These are phyloP conservation scores for Paraphoma chrysanthemicola DNA, from an alignment of 2,329 filamentous ascomycete genomes.

Conservation along the genomic window DNA sequence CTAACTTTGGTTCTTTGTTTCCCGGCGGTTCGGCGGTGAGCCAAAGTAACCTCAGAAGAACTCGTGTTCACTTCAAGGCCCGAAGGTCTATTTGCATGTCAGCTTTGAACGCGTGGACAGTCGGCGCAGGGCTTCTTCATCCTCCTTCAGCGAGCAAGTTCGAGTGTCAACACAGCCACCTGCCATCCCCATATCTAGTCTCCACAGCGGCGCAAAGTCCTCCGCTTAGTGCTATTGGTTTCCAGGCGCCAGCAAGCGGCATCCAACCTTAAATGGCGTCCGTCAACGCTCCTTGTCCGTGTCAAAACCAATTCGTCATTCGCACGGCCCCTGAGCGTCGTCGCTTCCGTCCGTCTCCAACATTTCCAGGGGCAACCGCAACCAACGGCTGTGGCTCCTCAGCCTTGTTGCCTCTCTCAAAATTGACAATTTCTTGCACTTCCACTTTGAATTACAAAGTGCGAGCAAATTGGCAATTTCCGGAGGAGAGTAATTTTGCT, in stretches of 20 bases:
- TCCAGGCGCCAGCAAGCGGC: slow-evolving; percentile 2
- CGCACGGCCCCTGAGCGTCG: slow-evolving; percentile 3
- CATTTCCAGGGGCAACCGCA: slow-evolving; percentile 4
- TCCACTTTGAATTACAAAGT: background rate
- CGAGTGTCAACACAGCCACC: slow-evolving; percentile 2
- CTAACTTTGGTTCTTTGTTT: background rate
- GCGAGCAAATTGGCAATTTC: slow-evolving; percentile 6
- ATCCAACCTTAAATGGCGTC: background rate
- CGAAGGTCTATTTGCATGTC: background rate
- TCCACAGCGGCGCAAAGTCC: background rate
- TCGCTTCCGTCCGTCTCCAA: slow-evolving; percentile 1
- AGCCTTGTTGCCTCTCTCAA: background rate
- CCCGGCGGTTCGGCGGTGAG: background rate
- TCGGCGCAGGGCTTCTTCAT: background rate
- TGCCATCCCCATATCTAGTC: background rate
- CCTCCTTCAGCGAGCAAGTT: background rate
- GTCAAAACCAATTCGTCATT: slow-evolving; percentile 8
- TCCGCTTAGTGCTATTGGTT: slow-evolving; percentile 7
- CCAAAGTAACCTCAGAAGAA: background rate
- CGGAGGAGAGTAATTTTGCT: background rate
- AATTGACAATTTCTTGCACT: slow-evolving; percentile 4
- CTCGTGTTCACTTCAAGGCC: background rate
- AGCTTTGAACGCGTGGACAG: background rate
- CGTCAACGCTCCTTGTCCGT: slow-evolving; percentile 5
- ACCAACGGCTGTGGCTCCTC: slow-evolving; percentile 1